A percentile compares a stretch with the other conserved stretches of the same genome.
Evolutionary conservation across 495 filamentous ascomycete species (phyloP).

Genomic region (Penicillium egyptiacum): DNA sequence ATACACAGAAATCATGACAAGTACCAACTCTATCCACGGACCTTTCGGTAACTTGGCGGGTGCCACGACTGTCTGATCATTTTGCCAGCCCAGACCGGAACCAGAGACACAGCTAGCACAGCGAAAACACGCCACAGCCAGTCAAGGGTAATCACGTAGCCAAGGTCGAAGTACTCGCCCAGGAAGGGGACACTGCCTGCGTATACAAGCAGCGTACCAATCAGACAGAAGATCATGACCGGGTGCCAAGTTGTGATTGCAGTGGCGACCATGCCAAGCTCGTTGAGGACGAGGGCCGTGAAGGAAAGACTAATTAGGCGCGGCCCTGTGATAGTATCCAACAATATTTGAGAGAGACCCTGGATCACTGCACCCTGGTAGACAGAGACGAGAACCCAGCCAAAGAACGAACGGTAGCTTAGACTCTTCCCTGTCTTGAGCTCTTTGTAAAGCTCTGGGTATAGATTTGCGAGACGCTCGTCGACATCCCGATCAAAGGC

Average conservation of each 20-base stretch:
- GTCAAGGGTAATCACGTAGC: slow-evolving; percentile 71
- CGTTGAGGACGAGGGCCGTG: slow-evolving; percentile 89
- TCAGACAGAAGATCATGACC: slow-evolving; percentile 80
- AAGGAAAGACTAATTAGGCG: slow-evolving; percentile 89
- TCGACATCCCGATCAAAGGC: slow-evolving; percentile 95
- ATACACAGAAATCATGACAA: neutral
- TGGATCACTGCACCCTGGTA: slow-evolving; percentile 97
- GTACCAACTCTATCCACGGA: slow-evolving; percentile 54
- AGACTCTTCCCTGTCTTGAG: slow-evolving; percentile 80
- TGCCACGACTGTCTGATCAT: slow-evolving; percentile 77
- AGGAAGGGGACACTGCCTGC: slow-evolving; percentile 84
- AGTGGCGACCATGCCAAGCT: slow-evolving; percentile 93
- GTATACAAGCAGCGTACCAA: slow-evolving; percentile 79
- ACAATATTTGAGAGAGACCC: slow-evolving; percentile 82
- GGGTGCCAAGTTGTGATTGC: slow-evolving; percentile 97
- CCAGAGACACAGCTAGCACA: slow-evolving; percentile 72
- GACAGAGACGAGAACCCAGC: slow-evolving; percentile 92
- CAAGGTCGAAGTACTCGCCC: slow-evolving; percentile 84
- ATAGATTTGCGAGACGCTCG: slow-evolving; percentile 86
- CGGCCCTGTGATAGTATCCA: slow-evolving; percentile 64
- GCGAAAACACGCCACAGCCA: slow-evolving; percentile 88
- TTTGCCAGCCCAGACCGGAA: slow-evolving; percentile 87
- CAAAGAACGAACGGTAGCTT: slow-evolving; percentile 90
- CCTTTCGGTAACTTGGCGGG: slow-evolving; percentile 95
- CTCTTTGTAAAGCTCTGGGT: slow-evolving; percentile 97